Evolutionary conservation across 129 eudicot genomes (phyloP), one percentile per base, ranked within the genome.

Genomic region (Oenanthe sinensis): DNA sequence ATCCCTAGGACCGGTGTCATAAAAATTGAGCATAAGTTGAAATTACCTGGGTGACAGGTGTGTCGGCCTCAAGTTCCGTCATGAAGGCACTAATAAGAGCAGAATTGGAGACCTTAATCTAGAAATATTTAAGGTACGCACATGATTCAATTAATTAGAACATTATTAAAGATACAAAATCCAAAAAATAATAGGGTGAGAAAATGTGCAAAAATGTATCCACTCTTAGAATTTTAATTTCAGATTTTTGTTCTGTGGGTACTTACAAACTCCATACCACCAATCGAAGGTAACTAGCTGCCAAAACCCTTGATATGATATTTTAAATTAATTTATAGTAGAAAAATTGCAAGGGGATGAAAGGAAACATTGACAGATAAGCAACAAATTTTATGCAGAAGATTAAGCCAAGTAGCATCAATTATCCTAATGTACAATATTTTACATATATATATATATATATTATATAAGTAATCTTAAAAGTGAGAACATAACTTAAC

Each of bases 91-190:
- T 90, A 58, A 90, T 85, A 76, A 92, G 93, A 78, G 97, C 97
- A 78, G 96, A 92, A 84, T 92, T 92, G 71, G 97, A 92, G 79
- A 92, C 97, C 89, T 92, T 90, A 73, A 92, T 90, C 97, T 92
- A 91, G 77, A 8, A 58, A 78, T 58, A 71, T 39, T 14, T 36
- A 62, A 62, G 14, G 24, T 8, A 70, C 14, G 45, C 1, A 74
- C 0, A 72, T 72, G 52, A 42, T 19, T 11, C 9, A 4, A 14
- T 5, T 24, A 63, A n/a, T 14, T 65, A 28, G 20, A 28, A 11
- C 1, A 12, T 10, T 26, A 65, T 10, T 28, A 28, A 24, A 28
- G 15, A 65, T 30, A 28, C 19, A 65, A 65, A 1, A 30, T 65
- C 37, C 71, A 65, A 8, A 10, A 0, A n/a, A 55, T 6, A 58